Conservation (phyloP, 805 yeast genomes). For the Lachancea meyersii region DNA sequence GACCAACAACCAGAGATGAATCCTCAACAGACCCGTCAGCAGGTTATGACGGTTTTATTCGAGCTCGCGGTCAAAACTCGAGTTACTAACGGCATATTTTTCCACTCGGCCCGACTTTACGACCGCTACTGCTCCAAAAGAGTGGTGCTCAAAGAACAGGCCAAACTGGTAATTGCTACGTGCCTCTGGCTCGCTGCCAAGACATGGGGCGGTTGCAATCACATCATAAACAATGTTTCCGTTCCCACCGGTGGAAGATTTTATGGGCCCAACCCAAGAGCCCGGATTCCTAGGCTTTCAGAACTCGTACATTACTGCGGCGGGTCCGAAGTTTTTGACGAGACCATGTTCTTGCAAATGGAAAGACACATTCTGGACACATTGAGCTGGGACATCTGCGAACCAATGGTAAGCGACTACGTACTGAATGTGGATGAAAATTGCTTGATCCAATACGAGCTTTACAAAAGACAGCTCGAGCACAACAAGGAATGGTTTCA, state of each 20-base stretch:
- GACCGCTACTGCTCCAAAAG: conserved; percentile 90
- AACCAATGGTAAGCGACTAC: conserved; percentile 52
- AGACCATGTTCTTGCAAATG: conserved; percentile 63
- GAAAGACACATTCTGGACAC: conserved; percentile 67
- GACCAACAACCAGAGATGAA: conserved; percentile 84
- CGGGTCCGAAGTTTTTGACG: conserved; percentile 50
- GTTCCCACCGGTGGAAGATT: conserved; percentile 54
- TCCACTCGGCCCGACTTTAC: conserved; percentile 66
- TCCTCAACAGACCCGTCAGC: conserved; percentile 59
- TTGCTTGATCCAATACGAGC: conserved; percentile 38
- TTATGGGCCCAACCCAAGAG: conserved; percentile 66
- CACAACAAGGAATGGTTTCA: conserved; percentile 21
- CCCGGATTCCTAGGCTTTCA: conserved; percentile 63
- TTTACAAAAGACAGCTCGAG: conserved; percentile 29
- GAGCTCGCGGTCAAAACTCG: conserved; percentile 62
- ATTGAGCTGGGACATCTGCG: conserved; percentile 65
- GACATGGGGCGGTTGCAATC: conserved; percentile 68
- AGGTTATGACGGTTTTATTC: conserved; percentile 71
- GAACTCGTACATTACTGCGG: conserved; percentile 73
- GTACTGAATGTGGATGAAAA: conserved; percentile 38
- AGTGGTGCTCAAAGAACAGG: conserved; percentile 76
- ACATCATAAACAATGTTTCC: conserved; percentile 46
- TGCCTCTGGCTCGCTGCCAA: conserved; percentile 92
- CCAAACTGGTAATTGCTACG: conserved; percentile 85
- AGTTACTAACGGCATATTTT: conserved; percentile 60